A percentile compares a stretch with the other conserved stretches of the same genome.
Conservation (phyloP, 1,284 basidiomycete genomes). For the Ustilago sp. region DNA sequence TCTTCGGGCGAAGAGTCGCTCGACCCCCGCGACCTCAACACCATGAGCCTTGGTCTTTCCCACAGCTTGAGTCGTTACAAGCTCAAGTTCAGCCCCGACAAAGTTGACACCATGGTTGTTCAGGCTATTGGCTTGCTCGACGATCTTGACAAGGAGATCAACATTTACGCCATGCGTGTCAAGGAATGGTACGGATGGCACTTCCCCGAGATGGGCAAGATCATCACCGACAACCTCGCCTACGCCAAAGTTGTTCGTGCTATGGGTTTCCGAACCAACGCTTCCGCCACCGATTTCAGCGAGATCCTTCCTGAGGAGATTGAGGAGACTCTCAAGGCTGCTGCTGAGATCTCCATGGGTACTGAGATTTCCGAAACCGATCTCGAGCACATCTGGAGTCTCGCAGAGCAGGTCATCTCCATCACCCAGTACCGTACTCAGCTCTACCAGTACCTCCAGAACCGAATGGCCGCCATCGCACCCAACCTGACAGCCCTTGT, state of each 20-base stretch:
- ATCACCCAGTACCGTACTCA: constrained; percentile 94
- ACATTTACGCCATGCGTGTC: constrained; percentile 98
- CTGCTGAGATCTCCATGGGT: constrained; percentile 94
- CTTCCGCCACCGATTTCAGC: constrained; percentile 84
- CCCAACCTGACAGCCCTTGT: constrained; percentile 96
- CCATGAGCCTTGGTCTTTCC: constrained; percentile 96
- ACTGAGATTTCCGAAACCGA: constrained; percentile 97
- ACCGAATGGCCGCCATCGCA: constrained; percentile 96
- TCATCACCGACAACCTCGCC: constrained; percentile 94
- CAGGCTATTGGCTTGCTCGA: constrained; percentile 98
- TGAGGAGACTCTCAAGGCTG: constrained; percentile 88
- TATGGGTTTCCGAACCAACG: constrained; percentile 80
- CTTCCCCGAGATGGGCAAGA: constrained; percentile 99
- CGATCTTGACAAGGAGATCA: constrained; percentile 99
- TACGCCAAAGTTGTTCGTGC: constrained; percentile 79
- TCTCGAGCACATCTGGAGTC: constrained; percentile 90
- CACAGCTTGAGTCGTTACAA: constrained; percentile 98
- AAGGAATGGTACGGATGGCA: constrained; percentile 99
- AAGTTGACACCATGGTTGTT: constrained; percentile 99
- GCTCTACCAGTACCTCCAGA: constrained; percentile 92
- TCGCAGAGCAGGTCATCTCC: constrained; percentile 96
- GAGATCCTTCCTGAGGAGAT: constrained; percentile 87
- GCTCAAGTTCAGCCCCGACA: constrained; percentile 99
- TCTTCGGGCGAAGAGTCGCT: constrained; percentile 66
- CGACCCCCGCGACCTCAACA: constrained; percentile 87